phyloP scores from a whole-genome alignment of 2,329 filamentous ascomycete species.

The Fusarium fracticaudum region DNA sequence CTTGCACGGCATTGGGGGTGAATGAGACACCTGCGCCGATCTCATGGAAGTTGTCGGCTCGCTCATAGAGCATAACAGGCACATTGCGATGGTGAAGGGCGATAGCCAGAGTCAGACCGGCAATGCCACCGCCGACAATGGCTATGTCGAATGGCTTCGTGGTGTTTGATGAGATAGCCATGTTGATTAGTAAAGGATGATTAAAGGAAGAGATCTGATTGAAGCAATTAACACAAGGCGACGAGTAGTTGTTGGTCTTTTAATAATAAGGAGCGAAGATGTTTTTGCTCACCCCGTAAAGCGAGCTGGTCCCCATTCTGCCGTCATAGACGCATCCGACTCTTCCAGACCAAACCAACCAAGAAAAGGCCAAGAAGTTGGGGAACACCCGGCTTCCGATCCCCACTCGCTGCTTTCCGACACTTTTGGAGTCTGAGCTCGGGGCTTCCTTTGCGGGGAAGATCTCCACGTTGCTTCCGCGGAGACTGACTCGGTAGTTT shows the following conservation, averaged over 20 bases:
- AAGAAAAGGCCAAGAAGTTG: not conserved
- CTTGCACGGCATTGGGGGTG: slow-evolving; percentile 60
- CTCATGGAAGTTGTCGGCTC: slow-evolving; percentile 53
- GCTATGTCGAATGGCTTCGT: slow-evolving; percentile 48
- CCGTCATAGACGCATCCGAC: slow-evolving; percentile 14
- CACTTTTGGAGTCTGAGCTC: not conserved
- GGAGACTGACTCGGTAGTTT: not conserved
- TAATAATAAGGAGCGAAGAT: not conserved
- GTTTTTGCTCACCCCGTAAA: not conserved
- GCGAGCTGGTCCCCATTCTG: not conserved
- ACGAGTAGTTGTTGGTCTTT: not conserved
- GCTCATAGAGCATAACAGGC: slow-evolving; percentile 58
- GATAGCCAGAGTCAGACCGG: slow-evolving; percentile 59
- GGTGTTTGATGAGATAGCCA: not conserved
- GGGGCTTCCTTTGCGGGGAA: slow-evolving; percentile 15
- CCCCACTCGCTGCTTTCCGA: slow-evolving; percentile 3
- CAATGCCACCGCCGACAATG: slow-evolving; percentile 63
- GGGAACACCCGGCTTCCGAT: slow-evolving; percentile 18
- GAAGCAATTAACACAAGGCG: not conserved
- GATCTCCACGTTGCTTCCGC: not conserved
- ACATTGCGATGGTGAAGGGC: slow-evolving; percentile 56
- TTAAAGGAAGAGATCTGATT: not conserved
- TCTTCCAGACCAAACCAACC: not conserved
- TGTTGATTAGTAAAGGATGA: not conserved
- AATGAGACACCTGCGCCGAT: slow-evolving; percentile 63